phyloP scores from a whole-genome alignment of 2,329 filamentous ascomycete genomes.

The Pestalotiopsis sp. region DNA sequence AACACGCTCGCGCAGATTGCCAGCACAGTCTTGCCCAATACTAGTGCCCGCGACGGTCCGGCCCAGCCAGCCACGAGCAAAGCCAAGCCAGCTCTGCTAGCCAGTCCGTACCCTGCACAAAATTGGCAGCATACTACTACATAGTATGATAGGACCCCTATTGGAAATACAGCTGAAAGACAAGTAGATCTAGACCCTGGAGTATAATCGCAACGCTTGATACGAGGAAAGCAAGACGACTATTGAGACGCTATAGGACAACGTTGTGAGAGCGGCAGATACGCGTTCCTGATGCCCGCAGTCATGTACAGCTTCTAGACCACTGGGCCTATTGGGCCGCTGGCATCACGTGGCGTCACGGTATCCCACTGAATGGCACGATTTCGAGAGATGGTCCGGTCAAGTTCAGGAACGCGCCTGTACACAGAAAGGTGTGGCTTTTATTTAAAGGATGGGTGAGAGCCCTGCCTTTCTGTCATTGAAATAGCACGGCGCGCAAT shows the following conservation, averaged over 20 bases:
- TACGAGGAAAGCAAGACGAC: background rate
- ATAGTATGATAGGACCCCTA: background rate
- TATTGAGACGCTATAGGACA: background rate
- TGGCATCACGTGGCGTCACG: background rate
- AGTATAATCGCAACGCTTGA: background rate
- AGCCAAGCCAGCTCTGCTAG: background rate
- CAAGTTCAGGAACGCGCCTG: background rate
- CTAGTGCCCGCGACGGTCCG: background rate
- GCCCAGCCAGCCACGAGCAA: background rate
- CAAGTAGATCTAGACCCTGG: background rate
- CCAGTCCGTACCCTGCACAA: background rate
- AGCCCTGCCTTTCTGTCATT: background rate
- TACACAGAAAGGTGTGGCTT: background rate
- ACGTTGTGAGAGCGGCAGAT: background rate
- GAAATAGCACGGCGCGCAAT: background rate
- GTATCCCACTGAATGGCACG: background rate
- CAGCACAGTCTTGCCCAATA: background rate
- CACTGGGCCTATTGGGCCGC: background rate
- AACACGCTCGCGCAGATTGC: background rate
- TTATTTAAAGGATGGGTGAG: background rate
- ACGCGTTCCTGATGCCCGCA: background rate
- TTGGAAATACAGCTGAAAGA: background rate
- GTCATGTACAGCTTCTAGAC: background rate
- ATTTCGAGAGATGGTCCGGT: background rate
- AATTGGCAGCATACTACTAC: background rate